Conservation (phyloP, 164 flowering plant species). For the Buxus sempervirens region DNA sequence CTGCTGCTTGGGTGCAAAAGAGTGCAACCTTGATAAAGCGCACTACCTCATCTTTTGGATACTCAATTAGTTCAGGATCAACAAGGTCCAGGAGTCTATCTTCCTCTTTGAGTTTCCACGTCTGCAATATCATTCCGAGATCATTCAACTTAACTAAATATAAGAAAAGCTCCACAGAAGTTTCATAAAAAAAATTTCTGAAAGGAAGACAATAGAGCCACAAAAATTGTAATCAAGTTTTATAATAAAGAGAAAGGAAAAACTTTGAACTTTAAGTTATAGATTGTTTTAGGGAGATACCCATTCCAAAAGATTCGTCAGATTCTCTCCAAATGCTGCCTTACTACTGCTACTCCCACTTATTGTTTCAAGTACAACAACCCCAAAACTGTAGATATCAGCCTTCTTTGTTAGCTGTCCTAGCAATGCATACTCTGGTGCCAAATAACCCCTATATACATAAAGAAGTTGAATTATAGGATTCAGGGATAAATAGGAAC, state of each 20-base stretch:
- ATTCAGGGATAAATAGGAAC: not conserved
- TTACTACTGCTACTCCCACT: conserved; percentile 73
- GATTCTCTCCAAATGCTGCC: conserved; percentile 60
- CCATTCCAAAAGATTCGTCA: conserved; percentile 72
- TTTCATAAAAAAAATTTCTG: not conserved
- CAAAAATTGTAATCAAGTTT: not conserved
- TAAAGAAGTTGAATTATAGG: not conserved
- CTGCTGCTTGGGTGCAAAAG: conserved; percentile 72
- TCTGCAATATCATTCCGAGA: conserved; percentile 33
- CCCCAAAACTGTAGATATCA: conserved; percentile 86
- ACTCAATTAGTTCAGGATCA: conserved; percentile 56
- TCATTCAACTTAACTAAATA: not conserved
- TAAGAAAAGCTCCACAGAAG: no score
- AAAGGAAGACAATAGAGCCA: not conserved
- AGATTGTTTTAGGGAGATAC: conserved; percentile 29
- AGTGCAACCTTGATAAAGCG: conserved; percentile 79
- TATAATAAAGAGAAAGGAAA: not conserved
- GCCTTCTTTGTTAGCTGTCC: conserved; percentile 83
- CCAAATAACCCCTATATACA: conserved; percentile 73
- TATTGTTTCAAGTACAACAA: conserved; percentile 71
- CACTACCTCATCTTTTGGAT: conserved; percentile 47
- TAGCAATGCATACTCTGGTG: conserved; percentile 76
- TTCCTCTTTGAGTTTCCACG: conserved; percentile 71
- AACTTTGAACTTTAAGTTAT: no score
- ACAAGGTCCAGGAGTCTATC: conserved; percentile 62